Conservation (phyloP, 75 land plant genomes). For the Sequoia sempervirens region DNA sequence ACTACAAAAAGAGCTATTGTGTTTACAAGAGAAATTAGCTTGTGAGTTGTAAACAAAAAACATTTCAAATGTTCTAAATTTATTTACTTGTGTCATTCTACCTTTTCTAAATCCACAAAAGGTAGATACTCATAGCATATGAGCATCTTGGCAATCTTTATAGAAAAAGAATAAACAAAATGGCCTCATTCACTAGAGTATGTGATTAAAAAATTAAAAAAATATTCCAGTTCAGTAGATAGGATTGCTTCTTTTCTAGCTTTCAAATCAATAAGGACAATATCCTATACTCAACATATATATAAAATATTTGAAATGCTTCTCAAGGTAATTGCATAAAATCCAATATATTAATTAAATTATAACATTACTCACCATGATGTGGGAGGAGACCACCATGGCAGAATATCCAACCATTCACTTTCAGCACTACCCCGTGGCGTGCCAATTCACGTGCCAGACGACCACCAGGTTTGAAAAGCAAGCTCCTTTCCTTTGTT, state of each 20-base stretch:
- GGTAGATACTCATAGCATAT: neutral
- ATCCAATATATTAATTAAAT: neutral
- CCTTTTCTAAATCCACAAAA: neutral
- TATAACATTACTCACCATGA: slow-evolving; percentile 62
- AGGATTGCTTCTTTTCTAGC: too few species aligned
- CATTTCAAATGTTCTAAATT: neutral
- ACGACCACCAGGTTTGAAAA: slow-evolving; percentile 80
- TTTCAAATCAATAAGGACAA: too few species aligned
- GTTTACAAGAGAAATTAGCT: too few species aligned
- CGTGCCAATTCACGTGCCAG: slow-evolving; percentile 78
- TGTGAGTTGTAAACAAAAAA: too few species aligned
- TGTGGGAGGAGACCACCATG: slow-evolving; percentile 99
- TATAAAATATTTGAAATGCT: neutral
- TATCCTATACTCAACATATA: neutral
- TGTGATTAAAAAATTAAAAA: too few species aligned
- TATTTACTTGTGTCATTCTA: neutral
- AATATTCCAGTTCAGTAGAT: too few species aligned
- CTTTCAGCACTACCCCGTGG: slow-evolving; percentile 80
- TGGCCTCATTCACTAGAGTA: too few species aligned
- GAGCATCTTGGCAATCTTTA: neutral
- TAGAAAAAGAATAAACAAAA: too few species aligned
- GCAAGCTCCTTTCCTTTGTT: slow-evolving; percentile 55
- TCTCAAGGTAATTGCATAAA: neutral
- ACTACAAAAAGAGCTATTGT: too few species aligned
- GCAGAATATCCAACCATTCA: slow-evolving; percentile 93